Percentiles rank a stretch among this genome's conserved stretches.
Conservation (phyloP, 2,329 filamentous ascomycete species). For the Bipolaris bicolor region DNA sequence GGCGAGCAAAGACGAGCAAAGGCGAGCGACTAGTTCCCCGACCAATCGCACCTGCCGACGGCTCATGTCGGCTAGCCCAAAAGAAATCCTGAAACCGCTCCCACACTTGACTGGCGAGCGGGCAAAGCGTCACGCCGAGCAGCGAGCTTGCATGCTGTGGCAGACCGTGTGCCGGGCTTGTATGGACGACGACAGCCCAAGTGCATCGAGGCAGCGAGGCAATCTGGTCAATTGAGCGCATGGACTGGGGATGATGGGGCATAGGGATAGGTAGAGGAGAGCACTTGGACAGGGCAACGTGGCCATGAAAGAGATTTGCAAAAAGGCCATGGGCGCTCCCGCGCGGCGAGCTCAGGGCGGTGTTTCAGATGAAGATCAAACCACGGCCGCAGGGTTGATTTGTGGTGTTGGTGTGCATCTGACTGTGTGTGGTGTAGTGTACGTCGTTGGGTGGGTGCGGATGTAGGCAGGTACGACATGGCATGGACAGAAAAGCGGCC, state of each 20-base stretch:
- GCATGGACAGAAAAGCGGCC: constrained; percentile 20
- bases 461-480: constrained; percentile 12
- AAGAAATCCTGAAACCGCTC: constrained; percentile 45
- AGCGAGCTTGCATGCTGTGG: constrained; percentile 11
- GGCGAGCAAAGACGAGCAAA: background rate
- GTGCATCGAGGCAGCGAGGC: constrained; percentile 3
- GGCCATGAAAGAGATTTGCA: constrained; percentile 15
- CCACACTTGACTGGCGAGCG: constrained; percentile 35
- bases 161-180: constrained; percentile 14
- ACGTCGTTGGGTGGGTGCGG: no score
- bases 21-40: constrained; percentile 37
- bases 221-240: background rate
- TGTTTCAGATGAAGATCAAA: constrained; percentile 50
- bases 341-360: constrained; percentile 25
- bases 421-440: no score
- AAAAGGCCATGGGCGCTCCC: constrained; percentile 26
- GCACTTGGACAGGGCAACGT: background rate
- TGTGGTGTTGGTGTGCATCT: constrained; percentile 44
- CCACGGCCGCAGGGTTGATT: constrained; percentile 41
- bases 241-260: constrained; percentile 14
- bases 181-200: constrained; percentile 14
- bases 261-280: background rate
- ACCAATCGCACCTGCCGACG: constrained; percentile 32
- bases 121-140: constrained; percentile 41
- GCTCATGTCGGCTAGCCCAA: constrained; percentile 36